phyloP scores from a whole-genome alignment of 1,284 basidiomycete species.

The Phylloporus sp. region DNA sequence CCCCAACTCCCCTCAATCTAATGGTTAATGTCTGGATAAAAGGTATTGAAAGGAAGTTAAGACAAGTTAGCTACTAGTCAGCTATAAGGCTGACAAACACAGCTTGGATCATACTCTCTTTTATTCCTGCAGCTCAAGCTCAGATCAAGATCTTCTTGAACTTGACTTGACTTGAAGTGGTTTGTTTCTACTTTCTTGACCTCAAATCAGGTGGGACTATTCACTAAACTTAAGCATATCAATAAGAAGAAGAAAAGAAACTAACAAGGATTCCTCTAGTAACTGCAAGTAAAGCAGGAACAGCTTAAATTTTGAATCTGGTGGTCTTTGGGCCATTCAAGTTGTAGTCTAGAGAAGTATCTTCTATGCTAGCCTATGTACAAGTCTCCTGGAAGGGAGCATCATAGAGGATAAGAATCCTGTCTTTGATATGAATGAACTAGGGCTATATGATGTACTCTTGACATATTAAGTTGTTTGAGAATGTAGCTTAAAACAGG shows the following conservation, averaged over 20 bases:
- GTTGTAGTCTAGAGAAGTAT: conserved; percentile 48
- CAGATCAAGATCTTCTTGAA: no score
- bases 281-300: conserved; percentile 51
- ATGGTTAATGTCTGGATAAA: no score
- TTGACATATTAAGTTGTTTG: conserved; percentile 71
- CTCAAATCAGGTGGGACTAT: conserved; percentile 67
- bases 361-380: conserved; percentile 52
- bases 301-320: conserved; percentile 52
- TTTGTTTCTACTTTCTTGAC: no score
- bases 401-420: conserved; percentile 66
- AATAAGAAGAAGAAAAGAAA: conserved; percentile 38
- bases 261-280: conserved; percentile 55
- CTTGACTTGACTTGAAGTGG: no score
- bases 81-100: no score
- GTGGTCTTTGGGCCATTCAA: conserved; percentile 41
- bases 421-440: conserved; percentile 58
- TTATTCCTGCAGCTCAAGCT: no score
- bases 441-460: conserved; percentile 56
- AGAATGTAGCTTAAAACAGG: conserved; percentile 68
- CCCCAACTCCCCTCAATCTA: no score
- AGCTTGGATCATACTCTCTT: no score
- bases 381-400: conserved; percentile 60
- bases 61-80: no score
- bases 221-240: conserved; percentile 72
- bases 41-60: no score